Percentiles rank a stretch among this genome's conserved stretches.
These are phyloP conservation scores for Chaetomidium leptoderma DNA, from an alignment of 495 filamentous ascomycete species.

Conservation along the genomic window DNA sequence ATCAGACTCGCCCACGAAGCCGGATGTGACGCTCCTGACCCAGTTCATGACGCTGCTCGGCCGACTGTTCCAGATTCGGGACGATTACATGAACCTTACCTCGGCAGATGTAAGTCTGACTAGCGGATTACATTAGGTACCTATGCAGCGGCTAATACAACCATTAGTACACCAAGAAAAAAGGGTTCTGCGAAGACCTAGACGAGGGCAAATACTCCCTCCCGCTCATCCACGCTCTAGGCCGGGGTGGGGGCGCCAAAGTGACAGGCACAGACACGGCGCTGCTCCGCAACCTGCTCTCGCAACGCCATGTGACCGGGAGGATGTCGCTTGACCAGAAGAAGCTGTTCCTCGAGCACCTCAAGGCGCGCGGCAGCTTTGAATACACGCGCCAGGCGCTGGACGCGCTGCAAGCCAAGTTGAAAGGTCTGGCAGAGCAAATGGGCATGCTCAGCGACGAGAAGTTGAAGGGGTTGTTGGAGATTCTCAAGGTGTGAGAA, in stretches of 20 bases:
- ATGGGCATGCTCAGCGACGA: background rate
- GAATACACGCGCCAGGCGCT: constrained; percentile 2
- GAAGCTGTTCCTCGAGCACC: constrained; percentile 4
- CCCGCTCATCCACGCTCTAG: constrained; percentile 40
- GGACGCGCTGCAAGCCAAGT: background rate
- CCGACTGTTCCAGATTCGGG: constrained; percentile 79
- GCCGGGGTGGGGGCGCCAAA: background rate
- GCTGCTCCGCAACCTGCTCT: constrained; percentile 5
- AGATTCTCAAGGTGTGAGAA: background rate
- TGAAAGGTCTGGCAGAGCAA: background rate
- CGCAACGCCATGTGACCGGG: constrained; percentile 5
- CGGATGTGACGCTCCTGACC: constrained; percentile 39
- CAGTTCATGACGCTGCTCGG: constrained; percentile 68
- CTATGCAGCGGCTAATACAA: background rate
- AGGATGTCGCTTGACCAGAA: constrained; percentile 8
- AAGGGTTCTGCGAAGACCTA: constrained; percentile 55
- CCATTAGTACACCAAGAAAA: constrained; percentile 43
- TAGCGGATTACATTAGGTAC: background rate
- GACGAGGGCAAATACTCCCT: constrained; percentile 57
- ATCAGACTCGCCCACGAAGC: constrained; percentile 49
- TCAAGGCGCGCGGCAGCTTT: background rate
- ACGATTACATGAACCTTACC: constrained; percentile 78
- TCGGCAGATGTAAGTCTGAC: constrained; percentile 14
- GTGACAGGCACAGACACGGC: background rate
- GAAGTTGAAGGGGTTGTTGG: background rate